Evolutionary conservation across 2,329 filamentous ascomycete species (phyloP).

Genomic region (Thielaviopsis euricoi): DNA sequence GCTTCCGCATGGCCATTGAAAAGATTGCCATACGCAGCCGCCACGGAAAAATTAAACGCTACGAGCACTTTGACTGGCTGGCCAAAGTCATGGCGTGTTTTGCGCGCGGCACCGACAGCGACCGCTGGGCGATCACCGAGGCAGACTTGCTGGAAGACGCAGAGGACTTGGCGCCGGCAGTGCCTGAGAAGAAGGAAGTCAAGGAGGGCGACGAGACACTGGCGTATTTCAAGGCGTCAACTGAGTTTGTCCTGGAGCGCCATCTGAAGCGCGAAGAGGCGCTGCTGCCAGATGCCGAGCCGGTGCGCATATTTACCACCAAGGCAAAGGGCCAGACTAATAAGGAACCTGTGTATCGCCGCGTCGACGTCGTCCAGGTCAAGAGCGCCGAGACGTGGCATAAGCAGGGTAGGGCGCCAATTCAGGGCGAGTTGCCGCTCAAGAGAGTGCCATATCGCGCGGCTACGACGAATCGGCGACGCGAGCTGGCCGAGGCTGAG

Average conservation of each 20-base stretch:
- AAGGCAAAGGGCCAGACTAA: conserved; percentile 58
- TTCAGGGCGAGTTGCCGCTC: conserved; percentile 52
- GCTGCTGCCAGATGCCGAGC: conserved; percentile 47
- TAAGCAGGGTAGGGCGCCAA: conserved; percentile 74
- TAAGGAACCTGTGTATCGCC: conserved; percentile 64
- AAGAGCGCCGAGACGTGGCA: conserved; percentile 96
- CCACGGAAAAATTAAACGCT: conserved; percentile 58
- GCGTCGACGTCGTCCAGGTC: conserved; percentile 66
- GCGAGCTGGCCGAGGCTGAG: conserved; percentile 77
- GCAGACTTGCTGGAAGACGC: conserved; percentile 66
- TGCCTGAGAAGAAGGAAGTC: conserved; percentile 55
- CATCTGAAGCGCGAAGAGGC: conserved; percentile 90
- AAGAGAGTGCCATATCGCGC: conserved; percentile 84
- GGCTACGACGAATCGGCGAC: conserved; percentile 71
- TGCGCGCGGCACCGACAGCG: conserved; percentile 24
- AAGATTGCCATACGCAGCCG: conserved; percentile 68
- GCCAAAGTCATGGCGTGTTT: conserved; percentile 64
- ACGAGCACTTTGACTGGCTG: conserved; percentile 81
- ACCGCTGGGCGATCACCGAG: conserved; percentile 40
- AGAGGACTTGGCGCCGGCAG: conserved; percentile 56
- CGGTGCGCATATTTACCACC: conserved; percentile 58
- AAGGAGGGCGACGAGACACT: conserved; percentile 67
- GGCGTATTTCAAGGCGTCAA: conserved; percentile 73
- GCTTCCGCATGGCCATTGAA: conserved; percentile 58
- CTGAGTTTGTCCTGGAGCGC: conserved; percentile 69